Conservation (phyloP, 805 yeast species). For the Metschnikowia anglica region DNA sequence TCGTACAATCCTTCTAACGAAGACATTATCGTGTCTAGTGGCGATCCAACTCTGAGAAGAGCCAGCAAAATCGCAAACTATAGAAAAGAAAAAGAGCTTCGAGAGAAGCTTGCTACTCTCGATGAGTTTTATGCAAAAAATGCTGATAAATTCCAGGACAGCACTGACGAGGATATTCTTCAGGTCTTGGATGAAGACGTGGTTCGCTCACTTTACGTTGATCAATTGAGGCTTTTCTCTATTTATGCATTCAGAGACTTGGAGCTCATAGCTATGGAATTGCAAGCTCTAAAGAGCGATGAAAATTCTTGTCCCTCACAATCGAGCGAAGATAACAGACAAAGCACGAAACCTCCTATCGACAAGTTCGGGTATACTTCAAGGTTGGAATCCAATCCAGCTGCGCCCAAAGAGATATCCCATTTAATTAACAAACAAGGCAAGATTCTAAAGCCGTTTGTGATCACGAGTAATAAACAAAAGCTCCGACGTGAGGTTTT, state of each 20-base stretch:
- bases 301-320: background rate
- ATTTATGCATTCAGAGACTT: constrained; percentile 54
- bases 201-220: constrained; percentile 53
- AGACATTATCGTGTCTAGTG: constrained; percentile 26
- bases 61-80: constrained; percentile 71
- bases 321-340: constrained; percentile 23
- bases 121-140: constrained; percentile 24
- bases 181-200: constrained; percentile 60
- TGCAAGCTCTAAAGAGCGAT: constrained; percentile 52
- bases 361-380: constrained; percentile 58
- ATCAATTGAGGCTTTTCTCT: constrained; percentile 53
- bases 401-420: constrained; percentile 21
- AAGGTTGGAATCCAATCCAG: constrained; percentile 54
- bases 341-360: constrained; percentile 4
- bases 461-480: constrained; percentile 56
- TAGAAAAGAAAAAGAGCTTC: constrained; percentile 57
- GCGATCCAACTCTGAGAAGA: constrained; percentile 50
- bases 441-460: constrained; percentile 80
- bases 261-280: constrained; percentile 63
- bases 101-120: constrained; percentile 42
- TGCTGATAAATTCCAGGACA: constrained; percentile 8
- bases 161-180: constrained; percentile 22
- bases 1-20: constrained; percentile 42
- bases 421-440: constrained; percentile 66
- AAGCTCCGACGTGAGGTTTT: constrained; percentile 64